A percentile compares a stretch with the other conserved stretches of the same genome.
phyloP scores from a whole-genome alignment of 2,329 filamentous ascomycete species.

The Lecanicillium sp. region DNA sequence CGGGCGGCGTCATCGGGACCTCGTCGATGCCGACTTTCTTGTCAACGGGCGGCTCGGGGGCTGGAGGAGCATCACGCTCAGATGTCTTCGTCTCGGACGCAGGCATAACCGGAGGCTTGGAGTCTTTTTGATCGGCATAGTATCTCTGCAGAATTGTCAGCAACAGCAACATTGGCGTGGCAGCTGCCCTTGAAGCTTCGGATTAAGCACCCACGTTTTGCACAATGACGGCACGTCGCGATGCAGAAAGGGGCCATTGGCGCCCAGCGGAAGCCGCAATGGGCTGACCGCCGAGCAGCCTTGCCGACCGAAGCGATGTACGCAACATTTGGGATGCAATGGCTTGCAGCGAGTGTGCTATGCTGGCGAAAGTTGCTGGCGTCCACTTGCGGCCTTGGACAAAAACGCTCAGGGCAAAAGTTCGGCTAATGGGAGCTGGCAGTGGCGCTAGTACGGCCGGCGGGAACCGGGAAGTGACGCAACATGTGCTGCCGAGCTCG shows the following conservation, averaged over 20 bases:
- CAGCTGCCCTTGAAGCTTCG: neutral
- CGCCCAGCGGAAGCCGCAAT: slow-evolving; percentile 42
- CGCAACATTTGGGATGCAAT: slow-evolving; percentile 56
- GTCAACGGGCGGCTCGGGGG: slow-evolving; percentile 27
- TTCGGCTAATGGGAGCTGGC: slow-evolving; percentile 29
- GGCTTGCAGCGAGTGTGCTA: slow-evolving; percentile 28
- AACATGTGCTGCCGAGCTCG: too few species aligned
- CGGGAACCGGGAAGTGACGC: slow-evolving; percentile 27
- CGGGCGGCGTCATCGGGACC: slow-evolving; percentile 32
- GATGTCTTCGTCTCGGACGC: slow-evolving; percentile 43
- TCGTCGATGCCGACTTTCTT: slow-evolving; percentile 27
- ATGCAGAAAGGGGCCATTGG: slow-evolving; percentile 45
- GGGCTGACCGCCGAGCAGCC: slow-evolving; percentile 48
- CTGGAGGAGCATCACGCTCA: slow-evolving; percentile 33
- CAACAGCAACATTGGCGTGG: neutral
- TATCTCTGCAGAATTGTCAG: slow-evolving; percentile 35
- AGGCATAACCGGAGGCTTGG: slow-evolving; percentile 44
- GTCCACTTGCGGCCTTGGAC: slow-evolving; percentile 16
- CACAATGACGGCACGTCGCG: slow-evolving; percentile 21
- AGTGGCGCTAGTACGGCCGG: slow-evolving; percentile 15
- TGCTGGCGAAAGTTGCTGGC: slow-evolving; percentile 13
- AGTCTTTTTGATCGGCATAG: slow-evolving; percentile 47
- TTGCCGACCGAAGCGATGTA: slow-evolving; percentile 58
- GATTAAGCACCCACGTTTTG: slow-evolving; percentile 6
- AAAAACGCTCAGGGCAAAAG: slow-evolving; percentile 37